Conservation (phyloP, 768 basidiomycete species). For the Xerocomellus dryophilus region DNA sequence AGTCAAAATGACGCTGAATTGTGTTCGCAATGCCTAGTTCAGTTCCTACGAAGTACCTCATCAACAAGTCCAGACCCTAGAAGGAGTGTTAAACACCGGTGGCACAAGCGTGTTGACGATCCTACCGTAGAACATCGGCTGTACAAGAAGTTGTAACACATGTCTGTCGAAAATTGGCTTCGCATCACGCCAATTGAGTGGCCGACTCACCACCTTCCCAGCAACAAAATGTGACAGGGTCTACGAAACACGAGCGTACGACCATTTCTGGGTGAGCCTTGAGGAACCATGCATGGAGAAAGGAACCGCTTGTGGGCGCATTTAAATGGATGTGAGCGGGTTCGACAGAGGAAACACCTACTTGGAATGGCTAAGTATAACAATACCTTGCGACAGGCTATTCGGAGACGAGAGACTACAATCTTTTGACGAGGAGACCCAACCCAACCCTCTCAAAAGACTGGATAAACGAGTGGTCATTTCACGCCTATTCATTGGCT, state of each 20-base stretch:
- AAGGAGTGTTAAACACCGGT: constrained; percentile 5
- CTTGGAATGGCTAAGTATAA: constrained; percentile 88
- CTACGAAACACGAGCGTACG: constrained; percentile 80
- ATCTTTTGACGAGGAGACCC: constrained; percentile 42
- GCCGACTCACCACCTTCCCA: constrained; percentile 83
- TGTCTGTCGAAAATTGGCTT: constrained; percentile 44
- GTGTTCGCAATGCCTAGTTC: constrained; percentile 88
- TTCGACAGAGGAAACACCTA: constrained; percentile 32
- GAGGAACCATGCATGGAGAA: constrained; percentile 85
- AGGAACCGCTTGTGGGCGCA: constrained; percentile 57
- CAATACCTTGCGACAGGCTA: constrained; percentile 49
- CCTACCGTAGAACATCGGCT: constrained; percentile 58
- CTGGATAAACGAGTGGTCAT: constrained; percentile 54
- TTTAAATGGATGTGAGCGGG: constrained; percentile 1
- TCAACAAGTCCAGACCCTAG: constrained; percentile 73
- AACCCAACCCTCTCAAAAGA: constrained; percentile 61
- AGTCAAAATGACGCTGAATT: constrained; percentile 79
- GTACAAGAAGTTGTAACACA: constrained; percentile 91
- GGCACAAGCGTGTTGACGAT: constrained; percentile 1
- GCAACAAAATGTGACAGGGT: constrained; percentile 85
- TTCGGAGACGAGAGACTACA: constrained; percentile 3
- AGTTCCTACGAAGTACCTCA: constrained; percentile 84
- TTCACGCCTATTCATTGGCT: constrained; percentile 64
- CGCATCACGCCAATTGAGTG: neutral
- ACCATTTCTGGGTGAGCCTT: constrained; percentile 72